These are phyloP conservation scores for Sextonia rubra DNA, from an alignment of 164 flowering plant genomes.

Conservation along the genomic window DNA sequence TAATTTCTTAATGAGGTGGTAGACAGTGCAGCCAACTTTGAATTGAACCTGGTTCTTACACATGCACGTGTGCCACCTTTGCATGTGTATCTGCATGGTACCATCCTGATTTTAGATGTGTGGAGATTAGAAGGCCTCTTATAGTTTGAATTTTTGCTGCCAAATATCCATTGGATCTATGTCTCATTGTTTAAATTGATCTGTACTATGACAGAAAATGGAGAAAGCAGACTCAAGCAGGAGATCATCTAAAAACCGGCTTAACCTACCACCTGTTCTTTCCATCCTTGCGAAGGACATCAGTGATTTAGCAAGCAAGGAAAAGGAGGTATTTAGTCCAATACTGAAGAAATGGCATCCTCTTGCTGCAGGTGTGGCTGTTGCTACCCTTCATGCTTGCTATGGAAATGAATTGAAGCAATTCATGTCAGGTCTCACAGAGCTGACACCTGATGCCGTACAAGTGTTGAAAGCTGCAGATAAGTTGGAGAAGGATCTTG, in stretches of 20 bases:
- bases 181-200: conserved; percentile 1
- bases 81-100: neutral
- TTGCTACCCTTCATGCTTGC: conserved; percentile 86
- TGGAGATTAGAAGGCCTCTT: neutral
- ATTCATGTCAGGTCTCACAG: conserved; percentile 53
- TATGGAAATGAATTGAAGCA: conserved; percentile 75
- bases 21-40: neutral
- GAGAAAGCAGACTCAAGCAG: conserved; percentile 53
- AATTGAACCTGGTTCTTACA: neutral
- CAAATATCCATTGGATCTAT: neutral
- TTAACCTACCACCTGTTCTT: conserved; percentile 49
- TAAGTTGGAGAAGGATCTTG: conserved; percentile 86
- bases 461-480: conserved; percentile 79
- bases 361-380: conserved; percentile 86
- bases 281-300: conserved; percentile 69
- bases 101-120: neutral
- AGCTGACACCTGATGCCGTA: conserved; percentile 84
- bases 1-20: neutral
- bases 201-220: conserved; percentile 51
- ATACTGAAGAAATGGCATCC: conserved; percentile 81
- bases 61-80: neutral
- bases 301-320: conserved; percentile 56
- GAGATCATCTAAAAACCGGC: conserved; percentile 35
- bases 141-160: neutral
- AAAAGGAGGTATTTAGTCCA: conserved; percentile 75